These are phyloP conservation scores for Rubus idaeus DNA, from an alignment of 306 rosid genomes.

Conservation along the genomic window DNA sequence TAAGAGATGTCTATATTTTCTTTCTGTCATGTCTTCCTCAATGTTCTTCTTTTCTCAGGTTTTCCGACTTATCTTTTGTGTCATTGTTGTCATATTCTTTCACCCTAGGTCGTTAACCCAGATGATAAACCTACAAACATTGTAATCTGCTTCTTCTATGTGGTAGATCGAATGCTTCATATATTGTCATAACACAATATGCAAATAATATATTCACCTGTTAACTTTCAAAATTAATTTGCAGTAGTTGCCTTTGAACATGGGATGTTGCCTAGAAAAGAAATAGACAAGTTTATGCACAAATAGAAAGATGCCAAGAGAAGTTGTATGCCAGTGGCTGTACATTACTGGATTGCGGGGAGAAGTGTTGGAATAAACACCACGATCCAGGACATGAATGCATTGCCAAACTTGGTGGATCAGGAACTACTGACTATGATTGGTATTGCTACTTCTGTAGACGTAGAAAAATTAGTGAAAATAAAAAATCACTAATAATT, in stretches of 20 bases:
- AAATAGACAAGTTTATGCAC: constrained; percentile 9
- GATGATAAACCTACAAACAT: no score
- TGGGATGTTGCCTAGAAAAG: background rate
- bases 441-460: constrained; percentile 15
- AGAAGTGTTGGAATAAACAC: constrained; percentile 4
- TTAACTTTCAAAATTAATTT: background rate
- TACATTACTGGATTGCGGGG: background rate
- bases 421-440: background rate
- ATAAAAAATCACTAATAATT: no score
- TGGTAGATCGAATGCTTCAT: no score
- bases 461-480: no score
- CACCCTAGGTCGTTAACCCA: no score
- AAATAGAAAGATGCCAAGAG: constrained; percentile 2
- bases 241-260: background rate
- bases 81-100: background rate
- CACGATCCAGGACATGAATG: background rate
- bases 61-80: background rate
- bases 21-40: background rate
- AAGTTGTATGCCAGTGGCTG: background rate
- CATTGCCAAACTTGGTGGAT: background rate
- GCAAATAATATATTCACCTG: no score
- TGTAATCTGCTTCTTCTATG: no score
- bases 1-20: background rate
- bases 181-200: no score
- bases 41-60: constrained; percentile 10